Conservation (phyloP, 495 filamentous ascomycete genomes). For the Talaromyces ruber region DNA sequence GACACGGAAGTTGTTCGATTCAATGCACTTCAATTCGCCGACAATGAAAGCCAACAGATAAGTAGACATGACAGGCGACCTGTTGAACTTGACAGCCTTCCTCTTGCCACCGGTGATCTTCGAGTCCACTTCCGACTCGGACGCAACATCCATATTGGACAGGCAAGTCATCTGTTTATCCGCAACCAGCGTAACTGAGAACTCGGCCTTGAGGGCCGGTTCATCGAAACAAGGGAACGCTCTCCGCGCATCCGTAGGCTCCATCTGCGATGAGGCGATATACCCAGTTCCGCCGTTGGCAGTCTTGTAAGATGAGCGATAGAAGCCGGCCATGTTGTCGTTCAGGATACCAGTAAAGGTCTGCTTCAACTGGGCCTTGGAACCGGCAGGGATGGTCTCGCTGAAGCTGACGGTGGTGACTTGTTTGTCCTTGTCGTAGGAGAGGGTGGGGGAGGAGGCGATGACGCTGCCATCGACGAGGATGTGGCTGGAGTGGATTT, state of each 20-base stretch:
- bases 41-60: conserved; percentile 64
- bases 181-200: conserved; percentile 55
- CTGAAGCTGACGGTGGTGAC: conserved; percentile 52
- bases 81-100: conserved; percentile 60
- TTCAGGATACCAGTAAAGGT: conserved; percentile 56
- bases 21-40: conserved; percentile 56
- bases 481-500: conserved; percentile 70
- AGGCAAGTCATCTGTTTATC: conserved; percentile 55
- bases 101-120: conserved; percentile 39
- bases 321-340: conserved; percentile 63
- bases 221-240: conserved; percentile 68
- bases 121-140: conserved; percentile 46
- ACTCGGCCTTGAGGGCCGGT: conserved; percentile 59
- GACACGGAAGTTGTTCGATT: conserved; percentile 56
- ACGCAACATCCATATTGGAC: conserved; percentile 61
- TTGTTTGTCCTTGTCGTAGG: conserved; percentile 50
- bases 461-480: conserved; percentile 35
- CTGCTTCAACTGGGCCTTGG: conserved; percentile 50
- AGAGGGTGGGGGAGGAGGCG: conserved; percentile 41
- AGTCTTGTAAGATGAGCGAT: conserved; percentile 55
- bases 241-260: conserved; percentile 55
- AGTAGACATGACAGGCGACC: conserved; percentile 59
- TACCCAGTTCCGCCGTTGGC: conserved; percentile 47
- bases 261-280: conserved; percentile 60
- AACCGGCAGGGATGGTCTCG: conserved; percentile 46